Conservation (phyloP, 805 yeast species). For the Wickerhamiella hasegawae region DNA sequence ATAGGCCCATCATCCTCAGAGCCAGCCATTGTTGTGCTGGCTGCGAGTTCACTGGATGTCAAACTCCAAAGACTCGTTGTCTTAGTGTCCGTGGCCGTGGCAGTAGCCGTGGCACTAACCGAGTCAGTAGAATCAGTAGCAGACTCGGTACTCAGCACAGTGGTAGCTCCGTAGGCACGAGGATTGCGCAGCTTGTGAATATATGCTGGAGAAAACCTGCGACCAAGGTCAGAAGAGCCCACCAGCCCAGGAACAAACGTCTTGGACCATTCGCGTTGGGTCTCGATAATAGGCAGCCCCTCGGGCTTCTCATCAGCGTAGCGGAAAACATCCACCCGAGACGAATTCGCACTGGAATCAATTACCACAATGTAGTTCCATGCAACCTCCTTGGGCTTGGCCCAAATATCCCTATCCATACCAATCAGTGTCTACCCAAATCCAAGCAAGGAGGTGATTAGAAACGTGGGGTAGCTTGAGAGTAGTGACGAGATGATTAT, state of each 20-base stretch:
- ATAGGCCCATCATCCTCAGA: background rate
- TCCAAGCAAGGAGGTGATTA: no score
- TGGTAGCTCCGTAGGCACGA: background rate
- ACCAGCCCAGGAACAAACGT: conserved; percentile 24
- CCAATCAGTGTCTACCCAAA: background rate
- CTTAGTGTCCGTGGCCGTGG: no score
- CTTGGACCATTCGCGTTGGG: conserved; percentile 27
- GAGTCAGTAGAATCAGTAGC: conserved; percentile 38
- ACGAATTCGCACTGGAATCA: conserved; percentile 89
- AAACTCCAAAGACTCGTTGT: conserved; percentile 14
- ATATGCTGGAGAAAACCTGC: background rate
- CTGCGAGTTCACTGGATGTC: no score
- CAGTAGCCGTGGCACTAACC: no score
- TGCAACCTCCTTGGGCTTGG: conserved; percentile 4
- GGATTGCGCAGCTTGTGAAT: background rate
- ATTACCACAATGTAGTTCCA: conserved; percentile 60
- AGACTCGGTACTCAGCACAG: conserved; percentile 6
- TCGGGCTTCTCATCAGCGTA: conserved; percentile 15
- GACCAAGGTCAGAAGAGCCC: no score
- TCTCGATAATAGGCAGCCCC: conserved; percentile 9
- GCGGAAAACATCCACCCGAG: conserved; percentile 64
- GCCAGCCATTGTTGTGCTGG: no score
- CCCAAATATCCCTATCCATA: conserved; percentile 5
- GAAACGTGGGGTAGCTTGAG: background rate
- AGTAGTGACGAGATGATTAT: background rate